A percentile compares a stretch with the other conserved stretches of the same genome.
These are phyloP conservation scores for Citropsis articulata DNA, from an alignment of 345 rosid genomes.

Conservation along the genomic window DNA sequence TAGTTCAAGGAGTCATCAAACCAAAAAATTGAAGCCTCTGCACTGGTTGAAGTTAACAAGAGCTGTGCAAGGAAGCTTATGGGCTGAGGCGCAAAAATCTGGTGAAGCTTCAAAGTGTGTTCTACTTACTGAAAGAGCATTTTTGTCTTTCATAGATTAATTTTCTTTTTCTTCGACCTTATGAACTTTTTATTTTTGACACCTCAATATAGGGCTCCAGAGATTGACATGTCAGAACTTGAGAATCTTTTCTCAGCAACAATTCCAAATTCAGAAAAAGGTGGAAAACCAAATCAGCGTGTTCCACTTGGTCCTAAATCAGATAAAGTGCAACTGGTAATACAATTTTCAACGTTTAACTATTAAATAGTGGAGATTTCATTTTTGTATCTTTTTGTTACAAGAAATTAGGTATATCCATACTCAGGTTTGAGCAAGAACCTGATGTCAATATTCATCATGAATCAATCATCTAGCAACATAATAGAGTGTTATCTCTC, in stretches of 20 bases:
- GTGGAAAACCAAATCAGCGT: constrained; percentile 38
- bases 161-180: constrained; percentile 7
- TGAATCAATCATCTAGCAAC: background rate
- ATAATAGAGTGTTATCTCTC: background rate
- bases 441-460: background rate
- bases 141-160: constrained; percentile 13
- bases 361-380: background rate
- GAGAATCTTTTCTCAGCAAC: constrained; percentile 87
- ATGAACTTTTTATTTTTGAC: constrained; percentile 10
- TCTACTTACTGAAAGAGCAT: constrained; percentile 9
- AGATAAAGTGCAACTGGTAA: constrained; percentile 94
- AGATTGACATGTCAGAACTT: constrained; percentile 93
- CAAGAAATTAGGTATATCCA: background rate
- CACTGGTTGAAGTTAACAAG: constrained; percentile 96
- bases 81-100: constrained; percentile 94
- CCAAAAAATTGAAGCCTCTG: constrained; percentile 87
- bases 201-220: constrained; percentile 64
- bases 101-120: constrained; percentile 83
- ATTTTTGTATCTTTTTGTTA: background rate
- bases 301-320: constrained; percentile 58
- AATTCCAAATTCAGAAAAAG: constrained; percentile 48
- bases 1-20: constrained; percentile 46
- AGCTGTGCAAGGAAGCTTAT: constrained; percentile 92
- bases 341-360: background rate
- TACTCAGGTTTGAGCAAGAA: background rate